phyloP scores from a whole-genome alignment of 139 green algal genomes.

The Marvania coccoides region DNA sequence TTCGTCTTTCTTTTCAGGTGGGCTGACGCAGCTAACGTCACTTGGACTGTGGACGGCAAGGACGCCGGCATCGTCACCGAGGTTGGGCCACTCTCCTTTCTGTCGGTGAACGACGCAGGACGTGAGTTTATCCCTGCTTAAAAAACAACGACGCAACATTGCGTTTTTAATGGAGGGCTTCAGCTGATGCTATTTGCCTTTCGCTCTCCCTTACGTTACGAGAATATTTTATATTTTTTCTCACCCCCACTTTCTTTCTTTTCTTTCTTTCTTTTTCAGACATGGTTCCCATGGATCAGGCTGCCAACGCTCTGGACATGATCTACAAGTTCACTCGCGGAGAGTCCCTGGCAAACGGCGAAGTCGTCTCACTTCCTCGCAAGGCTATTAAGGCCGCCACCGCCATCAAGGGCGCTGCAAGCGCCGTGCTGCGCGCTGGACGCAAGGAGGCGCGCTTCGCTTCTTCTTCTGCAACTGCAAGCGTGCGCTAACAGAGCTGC shows the following conservation, averaged over 20 bases:
- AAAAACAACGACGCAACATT: too few relatives aligned
- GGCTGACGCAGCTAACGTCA: neutral
- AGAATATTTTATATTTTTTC: constrained; percentile 7
- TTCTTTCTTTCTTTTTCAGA: too few relatives aligned
- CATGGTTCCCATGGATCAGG: constrained; percentile 81
- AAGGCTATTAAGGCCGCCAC: neutral
- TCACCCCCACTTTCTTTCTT: neutral
- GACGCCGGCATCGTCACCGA: constrained; percentile 44
- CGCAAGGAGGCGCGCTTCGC: neutral
- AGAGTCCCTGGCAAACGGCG: constrained; percentile 8
- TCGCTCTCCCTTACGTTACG: too few relatives aligned
- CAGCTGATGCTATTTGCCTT: too few relatives aligned
- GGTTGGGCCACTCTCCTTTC: constrained; percentile 59
- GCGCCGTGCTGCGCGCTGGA: neutral
- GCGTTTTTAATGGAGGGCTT: too few relatives aligned
- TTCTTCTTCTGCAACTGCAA: neutral
- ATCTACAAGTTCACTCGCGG: constrained; percentile 56
- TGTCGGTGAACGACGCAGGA: constrained; percentile 39
- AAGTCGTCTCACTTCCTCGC: neutral
- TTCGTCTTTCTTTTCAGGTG: too few relatives aligned
- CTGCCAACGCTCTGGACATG: constrained; percentile 50
- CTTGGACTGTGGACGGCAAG: constrained; percentile 43
- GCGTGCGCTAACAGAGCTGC: neutral
- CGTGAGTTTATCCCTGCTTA: too few relatives aligned
- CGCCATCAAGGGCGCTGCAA: neutral